Percentiles rank a stretch among this genome's conserved stretches.
phyloP scores from a whole-genome alignment of 805 yeast genomes.

The Saccharomycopsis olivae region DNA sequence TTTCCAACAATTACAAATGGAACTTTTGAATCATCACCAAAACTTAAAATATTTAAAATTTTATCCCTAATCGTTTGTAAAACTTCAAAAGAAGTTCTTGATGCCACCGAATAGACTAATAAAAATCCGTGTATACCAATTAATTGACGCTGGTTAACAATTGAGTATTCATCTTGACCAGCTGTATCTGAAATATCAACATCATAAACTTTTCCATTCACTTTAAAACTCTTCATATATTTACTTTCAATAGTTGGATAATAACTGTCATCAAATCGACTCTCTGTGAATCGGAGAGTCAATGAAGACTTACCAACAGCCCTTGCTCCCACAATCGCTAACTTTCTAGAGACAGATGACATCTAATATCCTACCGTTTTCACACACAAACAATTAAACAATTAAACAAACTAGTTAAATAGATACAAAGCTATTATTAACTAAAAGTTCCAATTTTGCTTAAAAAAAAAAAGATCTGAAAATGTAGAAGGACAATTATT shows the following conservation, averaged over 20 bases:
- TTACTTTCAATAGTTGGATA: constrained; percentile 89
- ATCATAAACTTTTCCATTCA: constrained; percentile 65
- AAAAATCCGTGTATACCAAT: constrained; percentile 80
- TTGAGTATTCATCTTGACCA: constrained; percentile 83
- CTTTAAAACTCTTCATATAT: constrained; percentile 56
- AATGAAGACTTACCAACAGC: constrained; percentile 84
- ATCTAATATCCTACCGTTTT: too few species aligned
- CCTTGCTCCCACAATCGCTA: constrained; percentile 81
- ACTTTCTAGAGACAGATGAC: constrained; percentile 40
- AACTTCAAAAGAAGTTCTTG: constrained; percentile 68
- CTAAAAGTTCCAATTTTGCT: too few species aligned
- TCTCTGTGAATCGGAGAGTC: constrained; percentile 77
- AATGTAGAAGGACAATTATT: too few species aligned
- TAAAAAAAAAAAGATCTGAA: not conserved
- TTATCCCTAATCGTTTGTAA: constrained; percentile 72
- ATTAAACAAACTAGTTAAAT: too few species aligned
- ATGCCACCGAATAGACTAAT: constrained; percentile 71
- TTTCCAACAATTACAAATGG: constrained; percentile 77
- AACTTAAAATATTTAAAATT: constrained; percentile 47
- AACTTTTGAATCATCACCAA: constrained; percentile 36
- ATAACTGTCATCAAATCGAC: constrained; percentile 79
- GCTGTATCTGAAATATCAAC: constrained; percentile 87
- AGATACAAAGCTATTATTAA: too few species aligned
- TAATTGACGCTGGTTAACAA: constrained; percentile 66
- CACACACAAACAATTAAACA: too few species aligned